Evolutionary conservation across 192 early-diverging fungal species (phyloP), one percentile per base, ranked within the genome.

Genomic region (Chytriomyces sp.): DNA sequence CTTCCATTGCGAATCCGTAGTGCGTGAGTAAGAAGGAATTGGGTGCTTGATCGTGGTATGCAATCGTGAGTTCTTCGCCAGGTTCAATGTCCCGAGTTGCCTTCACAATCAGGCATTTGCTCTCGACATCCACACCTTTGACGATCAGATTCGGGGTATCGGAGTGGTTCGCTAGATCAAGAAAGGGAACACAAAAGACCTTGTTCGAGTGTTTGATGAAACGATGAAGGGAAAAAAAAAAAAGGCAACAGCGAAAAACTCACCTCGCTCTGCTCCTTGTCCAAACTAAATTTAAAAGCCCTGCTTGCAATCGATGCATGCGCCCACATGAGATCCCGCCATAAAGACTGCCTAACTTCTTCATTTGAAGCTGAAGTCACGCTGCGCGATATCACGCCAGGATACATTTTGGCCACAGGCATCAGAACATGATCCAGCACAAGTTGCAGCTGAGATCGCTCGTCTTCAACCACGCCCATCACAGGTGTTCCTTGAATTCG

Each of bases 1-100:
- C 50, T 59, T 71, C 48, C n/a, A 71, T 50, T 50, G 69, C 69
- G 8, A 71, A 71, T 59, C 69, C 69, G 50, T 71, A 71, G 26
- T 71, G 69, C 20, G 69, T 59, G 1, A 71, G 26, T 13, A 71
- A 43, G 50, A 71, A 71, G 49, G 49, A 71, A 35, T 71, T 71
- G 20, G 69, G 69, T 8, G 49, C 18, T 7, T 47, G 16, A 8
- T 71, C 69, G 69, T 71, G 69, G 64, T 75, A 75, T 23, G 73
- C 66, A 7, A 75, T 75, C 7, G 73, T 75, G 16, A 75, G 47
- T 18, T 66, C 62, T 75, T 75, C 65, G 47, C 62, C 62, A 7
- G 16, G 9, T 35, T 45, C 63, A 35, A 75, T 75, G 35, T 69
- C 23, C 28, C 44, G 9, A n/a, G 24, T 71, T 9, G 69, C 46